These are phyloP conservation scores for Corymbia citriodora DNA, from an alignment of 441 rosid genomes.

Conservation along the genomic window DNA sequence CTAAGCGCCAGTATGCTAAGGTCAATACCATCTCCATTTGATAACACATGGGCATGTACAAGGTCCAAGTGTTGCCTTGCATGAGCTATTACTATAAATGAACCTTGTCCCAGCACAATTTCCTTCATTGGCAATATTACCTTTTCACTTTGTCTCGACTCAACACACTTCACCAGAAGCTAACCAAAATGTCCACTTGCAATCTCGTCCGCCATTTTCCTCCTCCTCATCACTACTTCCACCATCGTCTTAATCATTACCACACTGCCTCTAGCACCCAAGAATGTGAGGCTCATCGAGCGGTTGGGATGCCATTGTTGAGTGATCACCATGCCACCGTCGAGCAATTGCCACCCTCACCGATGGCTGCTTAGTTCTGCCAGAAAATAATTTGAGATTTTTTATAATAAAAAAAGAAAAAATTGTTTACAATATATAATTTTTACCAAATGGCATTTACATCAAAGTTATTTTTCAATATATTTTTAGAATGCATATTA, in stretches of 20 bases:
- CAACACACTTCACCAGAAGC: not conserved
- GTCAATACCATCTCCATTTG: not conserved
- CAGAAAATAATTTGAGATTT: too few relatives aligned
- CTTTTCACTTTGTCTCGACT: not conserved
- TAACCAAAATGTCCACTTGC: slow-evolving; percentile 22
- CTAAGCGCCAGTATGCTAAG: not conserved
- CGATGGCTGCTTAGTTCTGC: too few relatives aligned
- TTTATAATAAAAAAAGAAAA: too few relatives aligned
- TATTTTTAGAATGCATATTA: too few relatives aligned
- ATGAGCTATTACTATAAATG: not conserved
- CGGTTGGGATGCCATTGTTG: too few relatives aligned
- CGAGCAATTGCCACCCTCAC: too few relatives aligned
- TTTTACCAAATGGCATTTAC: too few relatives aligned
- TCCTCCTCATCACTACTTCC: slow-evolving; percentile 21
- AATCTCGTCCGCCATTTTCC: slow-evolving; percentile 12
- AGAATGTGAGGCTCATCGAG: not conserved
- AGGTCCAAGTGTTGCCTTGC: not conserved
- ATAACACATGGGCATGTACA: not conserved
- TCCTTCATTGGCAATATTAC: not conserved
- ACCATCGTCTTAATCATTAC: slow-evolving; percentile 7
- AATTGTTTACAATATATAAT: too few relatives aligned
- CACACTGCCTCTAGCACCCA: slow-evolving; percentile 8
- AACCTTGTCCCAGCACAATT: not conserved
- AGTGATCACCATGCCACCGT: too few relatives aligned
- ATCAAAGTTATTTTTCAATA: too few relatives aligned